These are phyloP conservation scores for Panicum virgatum DNA, from an alignment of 202 grass and related monocot genomes.

Conservation along the genomic window DNA sequence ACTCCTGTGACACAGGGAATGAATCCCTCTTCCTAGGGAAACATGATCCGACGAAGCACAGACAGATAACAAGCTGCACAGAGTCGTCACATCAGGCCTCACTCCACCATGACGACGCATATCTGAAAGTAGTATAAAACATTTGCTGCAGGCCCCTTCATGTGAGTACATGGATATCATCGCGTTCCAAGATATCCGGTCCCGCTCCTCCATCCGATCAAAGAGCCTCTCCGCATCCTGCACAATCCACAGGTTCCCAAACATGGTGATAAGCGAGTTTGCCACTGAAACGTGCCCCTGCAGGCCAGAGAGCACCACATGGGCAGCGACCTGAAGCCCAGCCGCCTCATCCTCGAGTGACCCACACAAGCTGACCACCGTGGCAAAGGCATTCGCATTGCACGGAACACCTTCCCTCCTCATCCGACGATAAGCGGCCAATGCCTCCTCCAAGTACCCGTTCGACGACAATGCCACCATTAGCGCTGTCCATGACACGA, in stretches of 20 bases:
- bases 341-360: conserved; percentile 44
- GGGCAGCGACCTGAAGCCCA: conserved; percentile 61
- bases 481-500: conserved; percentile 69
- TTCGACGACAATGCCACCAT: conserved; percentile 62
- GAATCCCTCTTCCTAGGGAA: conserved; percentile 50
- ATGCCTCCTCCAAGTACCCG: conserved; percentile 36
- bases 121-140: conserved; percentile 57
- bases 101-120: conserved; percentile 27
- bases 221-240: conserved; percentile 56
- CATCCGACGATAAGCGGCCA: conserved; percentile 56
- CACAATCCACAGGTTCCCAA: conserved; percentile 54
- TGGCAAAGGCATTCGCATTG: conserved; percentile 60
- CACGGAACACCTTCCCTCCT: conserved; percentile 53
- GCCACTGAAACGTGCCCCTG: conserved; percentile 53
- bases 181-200: conserved; percentile 73
- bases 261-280: conserved; percentile 72
- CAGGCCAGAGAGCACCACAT: conserved; percentile 56
- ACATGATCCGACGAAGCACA: conserved; percentile 48
- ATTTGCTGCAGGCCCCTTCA: conserved; percentile 44
- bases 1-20: conserved; percentile 54
- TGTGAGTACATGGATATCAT: conserved; percentile 65
- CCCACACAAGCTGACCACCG: conserved; percentile 55
- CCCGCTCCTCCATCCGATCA: conserved; percentile 44
- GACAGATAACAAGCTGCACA: conserved; percentile 53
- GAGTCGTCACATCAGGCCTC: conserved; percentile 28